These are phyloP conservation scores for Scheffersomyces coipomensis DNA, from an alignment of 805 yeast species.

Conservation along the genomic window DNA sequence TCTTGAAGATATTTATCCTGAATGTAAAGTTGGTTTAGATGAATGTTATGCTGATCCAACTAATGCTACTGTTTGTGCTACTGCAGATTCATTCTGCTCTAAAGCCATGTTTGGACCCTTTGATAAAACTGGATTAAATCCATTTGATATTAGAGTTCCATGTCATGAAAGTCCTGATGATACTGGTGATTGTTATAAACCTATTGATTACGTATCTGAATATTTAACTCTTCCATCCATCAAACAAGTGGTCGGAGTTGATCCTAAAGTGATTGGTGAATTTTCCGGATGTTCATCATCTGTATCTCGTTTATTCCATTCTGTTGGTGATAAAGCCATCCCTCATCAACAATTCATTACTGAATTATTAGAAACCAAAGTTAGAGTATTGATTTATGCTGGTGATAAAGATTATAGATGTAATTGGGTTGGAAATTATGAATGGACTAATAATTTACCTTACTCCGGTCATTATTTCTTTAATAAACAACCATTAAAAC, in stretches of 20 bases:
- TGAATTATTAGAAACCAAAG: conserved; percentile 43
- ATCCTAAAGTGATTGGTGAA: conserved; percentile 29
- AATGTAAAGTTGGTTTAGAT: conserved; percentile 17
- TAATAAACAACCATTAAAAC: conserved; percentile 17
- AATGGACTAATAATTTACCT: conserved; percentile 33
- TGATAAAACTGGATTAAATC: conserved; percentile 50
- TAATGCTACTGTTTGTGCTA: conserved; percentile 24
- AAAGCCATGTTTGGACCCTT: conserved; percentile 17
- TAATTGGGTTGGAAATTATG: conserved; percentile 87
- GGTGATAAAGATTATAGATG: conserved; percentile 92
- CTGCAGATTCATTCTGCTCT: conserved; percentile 23
- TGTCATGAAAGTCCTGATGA: conserved; percentile 44
- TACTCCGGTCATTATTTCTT: conserved; percentile 16
- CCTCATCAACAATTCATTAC: conserved; percentile 61
- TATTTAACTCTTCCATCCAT: conserved; percentile 53
- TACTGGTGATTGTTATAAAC: conserved; percentile 50
- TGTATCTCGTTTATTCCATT: conserved; percentile 9
- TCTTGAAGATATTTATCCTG: conserved; percentile 23
- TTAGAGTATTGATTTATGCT: conserved; percentile 83
- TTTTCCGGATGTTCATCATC: conserved; percentile 24
- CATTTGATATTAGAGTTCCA: conserved; percentile 54
- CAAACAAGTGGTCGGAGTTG: conserved; percentile 51
- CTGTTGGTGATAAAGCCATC: conserved; percentile 58
- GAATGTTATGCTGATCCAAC: conserved; percentile 22
- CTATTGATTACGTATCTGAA: conserved; percentile 42